A percentile compares a stretch with the other conserved stretches of the same genome.
Conservation (phyloP, 768 basidiomycete genomes). For the Tricholoma flavovirens region DNA sequence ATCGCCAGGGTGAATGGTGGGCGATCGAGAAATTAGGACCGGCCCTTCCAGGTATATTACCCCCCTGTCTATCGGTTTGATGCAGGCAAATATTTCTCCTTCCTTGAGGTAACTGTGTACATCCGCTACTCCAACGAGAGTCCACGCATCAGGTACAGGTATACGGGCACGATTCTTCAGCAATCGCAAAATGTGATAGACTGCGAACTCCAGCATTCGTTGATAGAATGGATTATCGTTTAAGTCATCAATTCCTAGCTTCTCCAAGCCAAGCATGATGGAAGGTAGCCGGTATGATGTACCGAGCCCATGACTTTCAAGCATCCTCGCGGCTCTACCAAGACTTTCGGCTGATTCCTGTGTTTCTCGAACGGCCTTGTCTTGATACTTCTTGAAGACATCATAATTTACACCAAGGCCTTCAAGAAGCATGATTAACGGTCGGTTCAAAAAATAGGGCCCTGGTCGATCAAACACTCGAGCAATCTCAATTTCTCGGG, state of each 20-base stretch:
- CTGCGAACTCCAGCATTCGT: no score
- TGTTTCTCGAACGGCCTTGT: constrained; percentile 44
- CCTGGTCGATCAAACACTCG: constrained; percentile 55
- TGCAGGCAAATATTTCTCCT: constrained; percentile 60
- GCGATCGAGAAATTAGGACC: constrained; percentile 56
- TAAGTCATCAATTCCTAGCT: no score
- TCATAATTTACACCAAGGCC: constrained; percentile 13
- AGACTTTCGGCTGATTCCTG: constrained; percentile 38
- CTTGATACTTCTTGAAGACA: constrained; percentile 43
- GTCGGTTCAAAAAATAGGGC: constrained; percentile 53
- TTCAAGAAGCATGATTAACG: constrained; percentile 62
- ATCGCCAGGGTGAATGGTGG: constrained; percentile 42
- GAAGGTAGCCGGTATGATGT: constrained; percentile 51
- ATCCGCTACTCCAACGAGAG: constrained; percentile 70
- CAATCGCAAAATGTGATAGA: no score
- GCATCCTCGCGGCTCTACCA: constrained; percentile 37
- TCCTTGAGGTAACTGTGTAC: no score
- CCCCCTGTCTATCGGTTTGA: constrained; percentile 35
- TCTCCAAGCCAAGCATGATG: constrained; percentile 39
- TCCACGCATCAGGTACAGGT: constrained; percentile 57
- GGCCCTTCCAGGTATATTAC: constrained; percentile 47
- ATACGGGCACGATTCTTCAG: no score
- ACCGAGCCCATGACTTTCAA: constrained; percentile 56
- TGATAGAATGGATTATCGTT: no score
- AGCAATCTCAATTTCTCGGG: no score